Base-by-base conservation (phyloP, 305 asterid genomes). In the Rubia occidens region DNA sequence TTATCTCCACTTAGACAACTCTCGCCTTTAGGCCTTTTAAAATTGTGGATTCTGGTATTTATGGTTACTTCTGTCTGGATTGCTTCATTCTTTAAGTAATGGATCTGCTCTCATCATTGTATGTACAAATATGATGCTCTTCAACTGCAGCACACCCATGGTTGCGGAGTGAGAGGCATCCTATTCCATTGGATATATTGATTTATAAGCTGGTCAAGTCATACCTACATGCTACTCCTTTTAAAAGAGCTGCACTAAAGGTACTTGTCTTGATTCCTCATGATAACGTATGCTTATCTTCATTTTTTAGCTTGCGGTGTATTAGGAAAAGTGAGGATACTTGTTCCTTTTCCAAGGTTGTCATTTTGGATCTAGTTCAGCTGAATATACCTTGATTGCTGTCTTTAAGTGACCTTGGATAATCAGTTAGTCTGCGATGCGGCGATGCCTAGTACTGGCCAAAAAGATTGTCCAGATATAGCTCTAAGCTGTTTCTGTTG, bases 211-310 rank as follows among this genome's bases (percentile, higher is more conserved):
- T 89, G 75, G 96, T 89, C 53, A 92, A 89, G 82, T 83, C 86
- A 9, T 89, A 89, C 80, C 74, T 89, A 11, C 89, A 85, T 67
- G 96, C 96, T 47, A 76, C 96, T 18, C 96, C 98, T 47, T 85
- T 89, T 81, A 92, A 88, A 76, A 95, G 96, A 71, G 93, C 96
- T 37, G 96, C 98, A n/a, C 78, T 89, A 9, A 88, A 85, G 95
- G 98, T 92, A 85, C 71, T 8, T 24, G 5, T 47, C 58, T 47
- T 20, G 42, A 75, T 35, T 56, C 11, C 72, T 40, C 40, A 26
- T 5, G 63, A 66, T 61, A 60, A 18, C 17, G 37, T 64, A 21
- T 13, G 49, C 32, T 8, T 6, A 5, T 29, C 45, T 40, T 37
- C 35, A 26, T 49, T 49, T 56, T 14, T 8, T 56, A 21, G 61